Evolutionary conservation across 805 yeast genomes (phyloP), one percentile per base, ranked within the genome.

Genomic region (Diddensiella santjacobensis): DNA sequence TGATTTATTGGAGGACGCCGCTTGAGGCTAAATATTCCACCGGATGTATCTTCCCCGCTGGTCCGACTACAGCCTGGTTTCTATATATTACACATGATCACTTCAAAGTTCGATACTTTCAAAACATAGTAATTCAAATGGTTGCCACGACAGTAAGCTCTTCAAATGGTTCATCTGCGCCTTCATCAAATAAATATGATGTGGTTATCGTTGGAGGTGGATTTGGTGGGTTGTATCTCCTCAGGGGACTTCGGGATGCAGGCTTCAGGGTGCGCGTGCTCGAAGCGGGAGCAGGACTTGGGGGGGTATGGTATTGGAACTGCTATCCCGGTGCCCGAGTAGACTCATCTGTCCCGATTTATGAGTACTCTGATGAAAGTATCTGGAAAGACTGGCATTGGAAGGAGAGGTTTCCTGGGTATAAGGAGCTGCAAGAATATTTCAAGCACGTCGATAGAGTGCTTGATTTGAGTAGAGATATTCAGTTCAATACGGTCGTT

Each of bases 311-410:
- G 62, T 30, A 39, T 35, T 54, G 56, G 58, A 58, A 58, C 47
- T 29, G 54, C 22, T 58, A 58, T 42, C 62, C 62, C 36, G 62
- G 62, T 18, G 62, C 66, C 3, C 51, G 66, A 15, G 66, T 63
- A 36, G 68, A 64, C 52, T 53, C 61, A 13, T 57, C 52, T 8
- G 53, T 57, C 13, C 68, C 67, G 2, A 42, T 51, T 22, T 64
- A 64, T 46, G 62, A 63, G 44, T 50, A 63, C 15, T 46, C 52
- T 29, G 52, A 58, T 38, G 58, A 62, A 6, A 65, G 63, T 45
- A 48, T 59, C 22, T 60, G 57, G 48, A 48, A 55, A 40, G 49
- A 52, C 31, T 64, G 64, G 62, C 44, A 50, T 15, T 64, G 64
- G 61, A 36, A 54, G n/a, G 58, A 50, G 41, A 50, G 55, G 31